Evolutionary conservation across 169 alveolate genomes (phyloP), one percentile per base, ranked within the genome.

Genomic region (Cryptosporidium parvum): DNA sequence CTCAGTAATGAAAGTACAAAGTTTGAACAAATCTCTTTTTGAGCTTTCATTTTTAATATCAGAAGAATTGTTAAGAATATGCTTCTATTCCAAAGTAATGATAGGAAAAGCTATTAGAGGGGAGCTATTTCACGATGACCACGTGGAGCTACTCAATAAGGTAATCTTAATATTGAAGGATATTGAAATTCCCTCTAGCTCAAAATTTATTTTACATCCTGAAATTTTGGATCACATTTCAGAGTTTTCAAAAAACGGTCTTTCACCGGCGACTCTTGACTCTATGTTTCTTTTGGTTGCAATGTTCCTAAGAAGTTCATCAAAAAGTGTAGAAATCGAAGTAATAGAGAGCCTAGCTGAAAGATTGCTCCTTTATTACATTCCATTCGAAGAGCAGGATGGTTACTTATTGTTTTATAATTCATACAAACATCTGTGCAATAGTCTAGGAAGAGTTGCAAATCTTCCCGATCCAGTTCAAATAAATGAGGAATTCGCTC

Each of bases 51-150:
- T 59, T 52, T 29, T 29, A 52, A 31, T 75, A 4, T 0, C 59
- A 14, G 56, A 59, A 9, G 70, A 59, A 8, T 33, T 75, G 10
- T 7, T 75, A 9, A 75, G 23, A 56, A 59, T 3, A 1, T 75
- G 86, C 18, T 53, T 75, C 1, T 42, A 16, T 33, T 56, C 26
- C 26, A 75, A 16, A 35, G 0, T 0, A 21, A 7, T n/a, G 10
- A 56, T 1, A 16, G 12, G n/a, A 5, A 71, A 35, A 48, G 29
- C 59, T 8, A 23, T 65, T 10, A 65, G 5, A 14, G 51, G 72
- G 9, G 68, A 75, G 69, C 8, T 75, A 37, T 75, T 37, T 31
- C 39, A 75, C 42, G 86, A 75, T 59, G 59, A 75, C n/a, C 21
- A 42, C 6, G 23, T 23, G 2, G 86, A 75, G 16, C n/a, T 75